Conservation (phyloP, 192 early-diverging fungal species). For the Irineochytrium annulatum region DNA sequence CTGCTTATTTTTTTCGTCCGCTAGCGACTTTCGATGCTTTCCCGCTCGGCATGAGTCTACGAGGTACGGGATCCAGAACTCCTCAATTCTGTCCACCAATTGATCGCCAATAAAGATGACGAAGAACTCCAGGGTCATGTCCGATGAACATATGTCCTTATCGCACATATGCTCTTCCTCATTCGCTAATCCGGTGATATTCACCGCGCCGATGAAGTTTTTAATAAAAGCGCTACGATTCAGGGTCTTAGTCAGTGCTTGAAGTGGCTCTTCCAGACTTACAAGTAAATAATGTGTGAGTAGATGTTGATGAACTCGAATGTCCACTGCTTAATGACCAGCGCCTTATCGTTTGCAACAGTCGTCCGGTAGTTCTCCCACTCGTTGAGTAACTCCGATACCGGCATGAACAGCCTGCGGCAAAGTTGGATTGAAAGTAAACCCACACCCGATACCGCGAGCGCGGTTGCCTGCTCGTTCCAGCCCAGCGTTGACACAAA, state of each 20-base stretch:
- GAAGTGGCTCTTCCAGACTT: too few species aligned
- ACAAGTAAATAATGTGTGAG: constrained; percentile 12
- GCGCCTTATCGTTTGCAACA: constrained; percentile 14
- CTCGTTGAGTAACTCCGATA: constrained; percentile 11
- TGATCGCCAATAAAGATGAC: constrained; percentile 17
- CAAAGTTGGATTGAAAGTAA: constrained; percentile 9
- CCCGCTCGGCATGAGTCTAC: not conserved
- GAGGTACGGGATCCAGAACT: constrained; percentile 3
- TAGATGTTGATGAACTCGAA: constrained; percentile 30
- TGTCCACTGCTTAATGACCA: constrained; percentile 13
- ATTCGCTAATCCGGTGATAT: not conserved
- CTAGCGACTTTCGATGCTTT: too few species aligned
- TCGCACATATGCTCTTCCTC: not conserved
- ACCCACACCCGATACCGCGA: not conserved
- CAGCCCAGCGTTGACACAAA: not conserved
- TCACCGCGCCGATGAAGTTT: not conserved
- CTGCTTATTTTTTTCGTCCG: constrained; percentile 4
- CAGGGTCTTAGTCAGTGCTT: too few species aligned
- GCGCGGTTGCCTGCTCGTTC: not conserved
- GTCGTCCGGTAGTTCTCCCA: constrained; percentile 26
- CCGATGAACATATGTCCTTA: constrained; percentile 12
- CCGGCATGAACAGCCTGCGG: not conserved
- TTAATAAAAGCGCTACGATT: constrained; percentile 17
- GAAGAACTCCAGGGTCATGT: constrained; percentile 13
- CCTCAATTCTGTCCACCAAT: not conserved